These are phyloP conservation scores for Candida hispaniensis DNA, from an alignment of 805 yeast genomes.

Conservation along the genomic window DNA sequence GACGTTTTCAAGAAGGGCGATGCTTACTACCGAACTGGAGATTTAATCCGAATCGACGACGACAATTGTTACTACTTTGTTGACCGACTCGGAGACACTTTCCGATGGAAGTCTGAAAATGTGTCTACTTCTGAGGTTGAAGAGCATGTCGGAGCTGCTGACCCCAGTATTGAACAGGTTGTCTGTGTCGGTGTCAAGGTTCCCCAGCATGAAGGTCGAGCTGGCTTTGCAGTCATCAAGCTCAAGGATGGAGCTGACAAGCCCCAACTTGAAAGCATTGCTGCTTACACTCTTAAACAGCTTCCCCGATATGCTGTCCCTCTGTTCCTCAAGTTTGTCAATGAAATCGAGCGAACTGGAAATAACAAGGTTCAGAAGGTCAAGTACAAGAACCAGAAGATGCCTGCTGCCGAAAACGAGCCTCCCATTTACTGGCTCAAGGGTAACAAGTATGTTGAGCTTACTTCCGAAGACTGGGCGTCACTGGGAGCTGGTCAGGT, in stretches of 20 bases:
- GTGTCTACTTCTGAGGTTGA: slow-evolving; percentile 92
- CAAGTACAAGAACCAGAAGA: slow-evolving; percentile 32
- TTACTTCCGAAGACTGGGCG: slow-evolving; percentile 50
- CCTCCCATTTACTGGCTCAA: slow-evolving; percentile 57
- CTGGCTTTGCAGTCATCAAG: slow-evolving; percentile 77
- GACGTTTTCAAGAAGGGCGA: slow-evolving; percentile 79
- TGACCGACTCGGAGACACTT: slow-evolving; percentile 90
- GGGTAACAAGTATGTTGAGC: slow-evolving; percentile 41
- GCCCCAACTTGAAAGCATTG: slow-evolving; percentile 34
- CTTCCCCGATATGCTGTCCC: slow-evolving; percentile 85
- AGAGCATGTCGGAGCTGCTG: slow-evolving; percentile 38
- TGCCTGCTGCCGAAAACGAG: slow-evolving; percentile 34
- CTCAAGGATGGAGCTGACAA: slow-evolving; percentile 32
- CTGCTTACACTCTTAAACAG: slow-evolving; percentile 31
- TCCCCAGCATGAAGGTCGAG: slow-evolving; percentile 86
- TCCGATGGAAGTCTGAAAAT: slow-evolving; percentile 93
- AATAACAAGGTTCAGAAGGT: slow-evolving; percentile 82
- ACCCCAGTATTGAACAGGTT: slow-evolving; percentile 40
- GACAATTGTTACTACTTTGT: slow-evolving; percentile 70
- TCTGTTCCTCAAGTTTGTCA: slow-evolving; percentile 59
- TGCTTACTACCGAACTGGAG: slow-evolving; percentile 87
- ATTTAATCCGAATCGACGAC: slow-evolving; percentile 57
- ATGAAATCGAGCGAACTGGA: slow-evolving; percentile 53
- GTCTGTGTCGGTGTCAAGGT: slow-evolving; percentile 82
- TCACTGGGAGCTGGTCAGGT: slow-evolving; percentile 25